phyloP scores from a whole-genome alignment of 129 eudicot genomes.

The Scalesia atractyloides region DNA sequence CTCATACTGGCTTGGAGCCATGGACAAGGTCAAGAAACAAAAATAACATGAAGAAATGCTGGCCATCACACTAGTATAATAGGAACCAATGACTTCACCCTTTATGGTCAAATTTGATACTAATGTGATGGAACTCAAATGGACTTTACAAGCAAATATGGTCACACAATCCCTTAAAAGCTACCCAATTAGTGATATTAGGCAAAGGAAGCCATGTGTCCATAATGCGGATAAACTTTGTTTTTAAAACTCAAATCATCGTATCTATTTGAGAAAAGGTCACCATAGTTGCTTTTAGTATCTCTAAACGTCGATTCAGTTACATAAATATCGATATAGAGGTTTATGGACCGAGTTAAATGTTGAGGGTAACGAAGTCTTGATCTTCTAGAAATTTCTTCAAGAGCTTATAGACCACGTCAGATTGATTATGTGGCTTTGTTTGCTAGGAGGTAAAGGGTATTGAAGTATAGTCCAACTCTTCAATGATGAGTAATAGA shows the following conservation, averaged over 20 bases:
- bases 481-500: neutral
- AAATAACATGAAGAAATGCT: neutral
- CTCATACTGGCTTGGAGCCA: too few species aligned
- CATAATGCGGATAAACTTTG: neutral
- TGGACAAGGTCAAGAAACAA: neutral
- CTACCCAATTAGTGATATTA: neutral
- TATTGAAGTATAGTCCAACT: neutral
- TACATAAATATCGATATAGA: neutral
- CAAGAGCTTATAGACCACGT: neutral
- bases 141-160: slow-evolving; percentile 2
- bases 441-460: neutral
- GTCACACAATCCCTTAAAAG: neutral
- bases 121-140: slow-evolving; percentile 1
- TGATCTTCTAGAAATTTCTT: neutral
- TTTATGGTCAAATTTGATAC: neutral
- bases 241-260: too few species aligned
- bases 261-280: too few species aligned
- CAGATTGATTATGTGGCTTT: neutral
- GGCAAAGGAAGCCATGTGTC: neutral
- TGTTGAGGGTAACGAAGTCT: neutral
- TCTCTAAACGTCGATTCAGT: neutral
- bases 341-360: neutral
- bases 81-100: neutral
- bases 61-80: neutral
- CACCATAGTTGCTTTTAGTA: too few species aligned